Evolutionary conservation across 1,139 yeast genomes (phyloP), one percentile per base, ranked within the genome.

Genomic region (Pichia sp.): DNA sequence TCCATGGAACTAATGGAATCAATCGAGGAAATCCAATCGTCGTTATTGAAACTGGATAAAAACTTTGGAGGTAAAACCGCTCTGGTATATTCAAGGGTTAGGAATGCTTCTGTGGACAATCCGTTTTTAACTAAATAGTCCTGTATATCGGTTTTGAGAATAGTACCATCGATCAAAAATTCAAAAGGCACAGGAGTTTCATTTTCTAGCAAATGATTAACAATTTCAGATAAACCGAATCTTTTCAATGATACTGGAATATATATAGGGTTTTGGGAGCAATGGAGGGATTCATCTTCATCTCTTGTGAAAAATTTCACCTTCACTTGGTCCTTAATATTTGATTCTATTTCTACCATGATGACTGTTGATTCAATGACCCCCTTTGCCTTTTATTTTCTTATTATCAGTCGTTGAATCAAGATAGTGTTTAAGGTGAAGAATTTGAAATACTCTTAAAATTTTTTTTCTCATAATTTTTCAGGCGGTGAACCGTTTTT

Each of bases 21-120:
- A 47, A 92, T 78, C 0, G 95, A 80, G 8, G 97, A 87, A 38
- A 95, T 83, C 99, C 99, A 93, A 72, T 93, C 99, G 61, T 92
- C 97, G 67, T 92, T 92, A 64, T 85, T 82, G 71, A 85, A 93
- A 50, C 96, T 85, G 10, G 96, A 90, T 61, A 90, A 76, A 67
- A 83, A 92, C 44, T 93, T 84, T 13, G 99, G 99, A 23, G 99
- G 99, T 56, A 92, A 78, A 47, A 92, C 88, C 0, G 97, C 92
- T 62, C 96, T 79, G 16, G 97, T 90, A 72, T 93, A 93, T 68
- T 93, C 99, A 54, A 93, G 74, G 40, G 84, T 84, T 58, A 93
- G 71, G 55, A 85, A 82, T 0, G 90, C 81, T 77, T 93, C 99
- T 50, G 84, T 79, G 5, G 97, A 88, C 52, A 92, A 76, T 7